A percentile compares a stretch with the other conserved stretches of the same genome.
phyloP scores from a whole-genome alignment of 1,284 basidiomycete species.

The Malassezia arunalokei region DNA sequence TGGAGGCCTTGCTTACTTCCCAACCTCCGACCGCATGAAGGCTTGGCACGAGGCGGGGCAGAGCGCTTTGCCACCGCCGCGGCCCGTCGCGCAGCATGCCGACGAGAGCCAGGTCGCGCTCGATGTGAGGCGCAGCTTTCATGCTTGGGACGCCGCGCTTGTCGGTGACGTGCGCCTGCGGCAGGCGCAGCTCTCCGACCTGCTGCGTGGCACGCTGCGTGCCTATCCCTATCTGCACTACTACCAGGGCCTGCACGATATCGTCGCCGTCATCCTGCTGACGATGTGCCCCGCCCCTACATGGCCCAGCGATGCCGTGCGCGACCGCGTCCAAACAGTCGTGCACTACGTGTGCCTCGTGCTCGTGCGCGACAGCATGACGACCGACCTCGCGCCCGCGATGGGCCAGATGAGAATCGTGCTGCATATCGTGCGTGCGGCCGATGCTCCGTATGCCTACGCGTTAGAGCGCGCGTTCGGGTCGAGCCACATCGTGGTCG shows the following conservation, averaged over 20 bases:
- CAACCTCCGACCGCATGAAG: no score
- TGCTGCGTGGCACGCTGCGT: conserved; percentile 58
- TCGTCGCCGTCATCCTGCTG: conserved; percentile 70
- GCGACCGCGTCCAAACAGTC: conserved; percentile 11
- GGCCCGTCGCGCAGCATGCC: conserved; percentile 8
- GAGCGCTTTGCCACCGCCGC: background rate
- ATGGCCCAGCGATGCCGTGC: background rate
- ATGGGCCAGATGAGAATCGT: conserved; percentile 64
- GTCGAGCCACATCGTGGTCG: conserved; percentile 56
- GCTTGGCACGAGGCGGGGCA: no score
- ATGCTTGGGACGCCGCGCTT: conserved; percentile 3
- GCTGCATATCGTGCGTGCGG: conserved; percentile 58
- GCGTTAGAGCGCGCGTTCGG: conserved; percentile 58
- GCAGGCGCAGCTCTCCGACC: conserved; percentile 15
- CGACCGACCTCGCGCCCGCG: conserved; percentile 65
- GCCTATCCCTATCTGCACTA: conserved; percentile 63
- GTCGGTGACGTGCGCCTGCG: background rate
- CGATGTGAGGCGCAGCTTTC: conserved; percentile 40
- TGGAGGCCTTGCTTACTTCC: no score
- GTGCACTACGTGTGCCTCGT: conserved; percentile 62
- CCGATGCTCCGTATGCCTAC: conserved; percentile 60
- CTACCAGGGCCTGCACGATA: conserved; percentile 82
- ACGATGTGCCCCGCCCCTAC: conserved; percentile 51
- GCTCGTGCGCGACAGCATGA: conserved; percentile 77
- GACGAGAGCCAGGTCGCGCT: conserved; percentile 38